Base-by-base conservation (phyloP, 768 basidiomycete species). In the Mycena vulgaris region DNA sequence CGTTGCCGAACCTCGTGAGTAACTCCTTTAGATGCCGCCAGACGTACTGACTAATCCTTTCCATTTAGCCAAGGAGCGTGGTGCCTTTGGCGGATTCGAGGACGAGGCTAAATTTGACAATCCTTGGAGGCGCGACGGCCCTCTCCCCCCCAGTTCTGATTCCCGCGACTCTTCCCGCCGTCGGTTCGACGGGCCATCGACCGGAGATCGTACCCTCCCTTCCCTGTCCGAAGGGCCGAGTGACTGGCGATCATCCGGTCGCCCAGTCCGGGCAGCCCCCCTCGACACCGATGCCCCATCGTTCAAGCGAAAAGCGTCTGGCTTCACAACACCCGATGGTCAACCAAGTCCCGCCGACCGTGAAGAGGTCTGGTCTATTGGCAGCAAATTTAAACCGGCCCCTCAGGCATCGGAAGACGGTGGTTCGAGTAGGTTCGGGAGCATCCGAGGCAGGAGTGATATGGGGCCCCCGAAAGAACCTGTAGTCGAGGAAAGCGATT, bases 1-100 rank as follows among this genome's bases (percentile, higher is more conserved):
- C 80, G 98, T 99, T 53, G 98, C 98, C 11, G 98, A 99, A 78
- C 93, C 97, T 74, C 95, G 96, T 97, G 79, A 86, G 95, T 89
- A 19, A 37, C 65, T 28, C 47, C 69, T n/a, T 49, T 56, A n/a
- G 27, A 35, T 68, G 31, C n/a, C 33, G 63, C 28, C 45, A 35
- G 19, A 55, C 57, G 37, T 65, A 58, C 73, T 75, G 68, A 75
- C 53, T 62, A 28, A 39, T 30, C 6, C n/a, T 6, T 21, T 49
- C 10, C 27, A 3, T 60, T 40, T 75, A 96, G 95, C 94, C 53
- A 96, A 95, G 79, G 94, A 95, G 77, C 89, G 90, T 33, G 52
- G 83, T 49, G 88, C 87, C 51, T 89, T 90, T 72, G 83, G 88
- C n/a, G 85, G 84, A 53, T 79, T 82, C 37, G 91, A 90, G 52